Conservation (phyloP, 441 rosid genomes). For the Populus trichocarpa region DNA sequence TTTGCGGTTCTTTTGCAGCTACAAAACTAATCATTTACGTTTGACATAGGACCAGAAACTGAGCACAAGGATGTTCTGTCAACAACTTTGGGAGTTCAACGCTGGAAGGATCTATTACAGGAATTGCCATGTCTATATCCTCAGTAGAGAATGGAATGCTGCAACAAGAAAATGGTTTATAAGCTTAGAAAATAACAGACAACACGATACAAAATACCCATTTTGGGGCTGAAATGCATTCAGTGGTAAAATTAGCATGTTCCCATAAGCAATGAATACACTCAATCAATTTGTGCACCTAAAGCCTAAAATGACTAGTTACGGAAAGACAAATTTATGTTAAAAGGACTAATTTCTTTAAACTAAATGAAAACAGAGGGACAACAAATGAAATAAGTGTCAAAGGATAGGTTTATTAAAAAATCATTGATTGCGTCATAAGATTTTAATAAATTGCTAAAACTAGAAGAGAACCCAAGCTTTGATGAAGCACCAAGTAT, state of each 20-base stretch:
- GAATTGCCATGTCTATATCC: conserved; percentile 94
- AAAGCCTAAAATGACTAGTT: too few relatives aligned
- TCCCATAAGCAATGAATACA: background rate
- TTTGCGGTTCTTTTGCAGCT: background rate
- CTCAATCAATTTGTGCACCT: background rate
- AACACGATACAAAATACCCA: background rate
- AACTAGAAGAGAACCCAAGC: background rate
- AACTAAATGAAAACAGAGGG: background rate
- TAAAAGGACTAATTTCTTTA: background rate
- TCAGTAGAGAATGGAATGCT: conserved; percentile 97
- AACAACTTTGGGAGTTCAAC: conserved; percentile 53
- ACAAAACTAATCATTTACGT: conserved; percentile 20
- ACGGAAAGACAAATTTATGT: background rate
- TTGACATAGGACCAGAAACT: conserved; percentile 49
- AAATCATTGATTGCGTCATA: background rate
- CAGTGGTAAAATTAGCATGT: background rate
- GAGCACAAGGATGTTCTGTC: conserved; percentile 66
- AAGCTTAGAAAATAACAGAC: background rate
- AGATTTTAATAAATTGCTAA: background rate
- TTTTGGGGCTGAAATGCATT: background rate
- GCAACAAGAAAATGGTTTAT: conserved; percentile 9
- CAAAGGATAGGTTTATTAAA: too few relatives aligned
- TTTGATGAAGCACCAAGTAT: background rate
- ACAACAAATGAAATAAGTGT: background rate
- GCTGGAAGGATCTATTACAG: conserved; percentile 68